Evolutionary conservation across 2,329 filamentous ascomycete species (phyloP), one percentile per base, ranked within the genome.

Genomic region (Metarhizium anisopliae): DNA sequence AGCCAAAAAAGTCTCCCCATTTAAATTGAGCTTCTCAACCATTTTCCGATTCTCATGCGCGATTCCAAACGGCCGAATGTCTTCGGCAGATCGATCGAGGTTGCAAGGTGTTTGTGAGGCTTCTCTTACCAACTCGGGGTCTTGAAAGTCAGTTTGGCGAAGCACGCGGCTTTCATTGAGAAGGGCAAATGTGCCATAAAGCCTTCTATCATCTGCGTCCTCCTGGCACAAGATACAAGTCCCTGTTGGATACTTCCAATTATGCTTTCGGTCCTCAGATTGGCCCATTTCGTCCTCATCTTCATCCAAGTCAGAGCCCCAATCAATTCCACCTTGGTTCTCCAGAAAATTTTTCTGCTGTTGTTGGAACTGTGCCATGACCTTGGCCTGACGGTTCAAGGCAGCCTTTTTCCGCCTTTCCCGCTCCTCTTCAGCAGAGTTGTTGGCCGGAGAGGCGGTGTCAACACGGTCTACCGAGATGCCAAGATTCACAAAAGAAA

Each of bases 361-460:
- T 67, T 96, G 88, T 68, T 97, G 94, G 72, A 99, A 96, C 67
- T 96, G 91, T 2, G 92, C 94, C 92, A 99, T 96, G 36, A 99
- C 90, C 65, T 85, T 88, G 2, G 92, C 92, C 70, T 97, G 92
- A 25, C 94, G 84, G 63, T 91, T 93, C 45, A 92, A 74, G 0
- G 94, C 94, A 53, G 93, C 89, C 70, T 89, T 88, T 77, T 96
- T 99, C 76, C 93, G 96, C 58, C 84, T 77, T 69, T 93, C 89
- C 16, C 83, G 81, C 65, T 93, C 89, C 61, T 87, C 87, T 57
- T 89, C 86, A 42, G 78, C 83, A 6, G 82, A 78, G 54, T 77
- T 80, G 55, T 77, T 80, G 14, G 88, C 88, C n/a, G 92, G 90
- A 1, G 90, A 94, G 4, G 85, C 85, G 4, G 89, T 91, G 61